Base-by-base conservation (phyloP, 2,329 filamentous ascomycete genomes). In the Periconia digitata region DNA sequence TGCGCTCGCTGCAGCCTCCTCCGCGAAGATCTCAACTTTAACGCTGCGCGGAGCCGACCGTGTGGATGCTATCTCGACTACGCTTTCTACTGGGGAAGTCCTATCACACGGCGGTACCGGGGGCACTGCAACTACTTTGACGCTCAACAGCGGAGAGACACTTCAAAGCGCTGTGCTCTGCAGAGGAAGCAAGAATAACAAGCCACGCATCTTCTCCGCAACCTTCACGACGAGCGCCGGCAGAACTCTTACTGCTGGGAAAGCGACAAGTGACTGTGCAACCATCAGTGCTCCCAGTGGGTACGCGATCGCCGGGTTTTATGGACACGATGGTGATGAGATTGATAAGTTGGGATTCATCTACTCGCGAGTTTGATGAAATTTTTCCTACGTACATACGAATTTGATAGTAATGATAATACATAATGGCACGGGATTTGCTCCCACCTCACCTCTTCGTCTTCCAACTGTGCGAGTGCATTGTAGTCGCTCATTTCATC, bases 161-260 rank as follows among this genome's bases (percentile, higher is more conserved):
- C 79, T 81, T 74, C 74, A 71, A 1, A 56, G 63, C 21, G 79
- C 78, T 0, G 66, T 70, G 43, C 64, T 84, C 12, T 85, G 81
- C 66, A 72, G 76, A 54, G 81, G 74, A 13, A 59, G 77, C 58
- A 73, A 76, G 55, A 66, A 72, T 49, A 58, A 58, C 18, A 57
- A 70, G 13, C 80, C 77, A n/a, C 75, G 81, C 24, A 76, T 76
- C 57, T 83, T 85, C 60, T 84, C 79, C 60, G 75, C 82, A 50
- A 56, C 73, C 47, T 78, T 80, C n/a, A 77, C 72, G 1, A 83
- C 80, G 1, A 81, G 74, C 55, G 46, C 67, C 0, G 80, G 79
- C 1, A 72, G 74, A 18, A 77, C 68, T 0, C 52, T 83, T 6
- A 60, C 64, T 12, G 64, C 74, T 2, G 81, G 81, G 1, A 74